Conservation (phyloP, 768 basidiomycete genomes). For the Lactarius akahatsu region DNA sequence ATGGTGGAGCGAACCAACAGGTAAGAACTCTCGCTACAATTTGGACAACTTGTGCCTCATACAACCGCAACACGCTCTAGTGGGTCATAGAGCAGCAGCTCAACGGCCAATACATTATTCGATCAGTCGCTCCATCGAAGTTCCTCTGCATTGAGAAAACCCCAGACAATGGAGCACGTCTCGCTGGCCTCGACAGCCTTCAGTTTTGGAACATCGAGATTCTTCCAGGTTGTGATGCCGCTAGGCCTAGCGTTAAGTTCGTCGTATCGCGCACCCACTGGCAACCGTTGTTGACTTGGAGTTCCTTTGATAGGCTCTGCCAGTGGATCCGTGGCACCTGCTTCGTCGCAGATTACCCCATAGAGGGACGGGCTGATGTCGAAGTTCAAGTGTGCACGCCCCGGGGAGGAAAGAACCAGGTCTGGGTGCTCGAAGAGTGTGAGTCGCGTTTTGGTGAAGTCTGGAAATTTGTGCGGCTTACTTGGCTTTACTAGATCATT, state of each 20-base stretch:
- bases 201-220: not conserved
- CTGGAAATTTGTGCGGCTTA: not conserved
- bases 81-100: not conserved
- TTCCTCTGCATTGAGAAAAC: not conserved
- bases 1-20: not conserved
- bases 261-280: not conserved
- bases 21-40: not conserved
- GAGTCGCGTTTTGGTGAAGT: not conserved
- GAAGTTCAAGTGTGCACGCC: not conserved
- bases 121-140: not conserved
- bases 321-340: not conserved
- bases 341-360: not conserved
- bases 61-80: not conserved
- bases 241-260: not conserved
- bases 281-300: too few relatives aligned
- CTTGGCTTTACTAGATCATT: not conserved
- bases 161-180: not conserved
- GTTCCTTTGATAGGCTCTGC: not conserved
- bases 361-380: not conserved
- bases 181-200: not conserved
- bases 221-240: not conserved
- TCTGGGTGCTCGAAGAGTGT: constrained; percentile 8
- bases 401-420: not conserved
- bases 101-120: not conserved
- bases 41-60: not conserved